Base-by-base conservation (phyloP, 371 early-diverging fungal species). In the Mortierella polycephala region DNA sequence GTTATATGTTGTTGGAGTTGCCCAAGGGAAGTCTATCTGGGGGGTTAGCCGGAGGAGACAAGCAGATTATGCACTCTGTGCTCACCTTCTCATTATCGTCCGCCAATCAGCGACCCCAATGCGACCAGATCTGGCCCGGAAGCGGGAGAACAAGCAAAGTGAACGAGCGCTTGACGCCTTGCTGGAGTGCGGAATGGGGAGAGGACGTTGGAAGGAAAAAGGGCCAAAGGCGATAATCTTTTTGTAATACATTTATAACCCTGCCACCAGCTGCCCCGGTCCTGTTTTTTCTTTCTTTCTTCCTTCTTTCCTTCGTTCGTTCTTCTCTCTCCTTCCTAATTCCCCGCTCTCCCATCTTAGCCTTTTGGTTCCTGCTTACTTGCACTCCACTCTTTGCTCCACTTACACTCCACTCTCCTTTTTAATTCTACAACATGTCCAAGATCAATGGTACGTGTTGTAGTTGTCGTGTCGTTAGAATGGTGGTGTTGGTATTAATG, bases 391-490 rank as follows among this genome's bases (percentile, higher is more conserved):
- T 23, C 63, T 18, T 52, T 57, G 41, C 23, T 58, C 5, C 14
- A 44, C 12, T 64, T 30, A 21, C 51, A 61, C 21, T 59, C 69
- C 69, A 65, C 40, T 54, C 56, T 59, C 69, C 69, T 30, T 30
- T 30, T 30, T 30, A 30, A 30, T 30, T 30, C 30, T 30, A 30
- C 30, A 30, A 30, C 30, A 30, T 30, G 30, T 65, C 47, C 67
- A 75, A 79, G 67, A 79, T 79, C 69, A 69, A 69, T 63, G 80
- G 80, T 79, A 66, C 56, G 79, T 68, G 45, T 60, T 30, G 20
- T n/a, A 30, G 30, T 4, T 30, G 30, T 30, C 30, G 30, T 30
- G 30, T 30, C 4, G 30, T 30, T 30, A 30, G 30, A 30, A 30
- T 1, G 30, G 30, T 30, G 30, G 30, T 30, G 30, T 30, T 30